Evolutionary conservation across 2,329 filamentous ascomycete species (phyloP), one percentile per base, ranked within the genome.

Genomic region (Sporothrix pallida): DNA sequence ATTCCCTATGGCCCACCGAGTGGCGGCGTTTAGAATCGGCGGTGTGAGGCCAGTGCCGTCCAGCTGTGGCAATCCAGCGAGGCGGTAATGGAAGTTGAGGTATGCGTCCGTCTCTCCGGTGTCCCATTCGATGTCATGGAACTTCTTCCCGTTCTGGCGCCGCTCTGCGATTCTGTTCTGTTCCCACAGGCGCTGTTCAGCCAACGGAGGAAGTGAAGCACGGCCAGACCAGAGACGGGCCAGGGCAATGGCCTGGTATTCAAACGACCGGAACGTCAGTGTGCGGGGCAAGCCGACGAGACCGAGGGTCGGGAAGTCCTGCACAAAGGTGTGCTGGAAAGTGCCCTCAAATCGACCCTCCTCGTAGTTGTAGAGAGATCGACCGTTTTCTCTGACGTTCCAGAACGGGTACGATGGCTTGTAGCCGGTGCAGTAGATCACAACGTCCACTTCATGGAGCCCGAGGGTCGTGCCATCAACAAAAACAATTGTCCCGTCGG

Each of bases 391-490:
- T 9, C 79, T 75, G 5, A 70, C 74, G 74, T 88, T 87, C 87
- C 87, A 88, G 79, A 97, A 98, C 0, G 94, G 94, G 73, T 92
- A 93, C 2, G 91, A 91, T 81, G 93, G 97, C 74, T 96, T 88
- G 79, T 97, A 98, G 0, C 95, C 95, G 0, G 95, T 98, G 79
- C 93, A 94, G 81, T 96, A 98, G 42, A 98, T 81, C 6, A 98
- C 83, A 1, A 88, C 87, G 78, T 97, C 94, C 73, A 98, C 82
- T 37, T 90, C 84, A 1, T 83, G 83, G 1, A 52, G 50, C 1
- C 54, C 56, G 72, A 94, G 92, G 17, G 84, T 82, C 0, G 93
- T 86, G 1, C 87, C 89, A 75, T 89, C 86, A 60, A 87, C 82
- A 7, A 86, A 82, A 0, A 84, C 78, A 15, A 86, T 82, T 58